Base-by-base conservation (phyloP, 2,329 filamentous ascomycete species). In the Curvularia lunata region DNA sequence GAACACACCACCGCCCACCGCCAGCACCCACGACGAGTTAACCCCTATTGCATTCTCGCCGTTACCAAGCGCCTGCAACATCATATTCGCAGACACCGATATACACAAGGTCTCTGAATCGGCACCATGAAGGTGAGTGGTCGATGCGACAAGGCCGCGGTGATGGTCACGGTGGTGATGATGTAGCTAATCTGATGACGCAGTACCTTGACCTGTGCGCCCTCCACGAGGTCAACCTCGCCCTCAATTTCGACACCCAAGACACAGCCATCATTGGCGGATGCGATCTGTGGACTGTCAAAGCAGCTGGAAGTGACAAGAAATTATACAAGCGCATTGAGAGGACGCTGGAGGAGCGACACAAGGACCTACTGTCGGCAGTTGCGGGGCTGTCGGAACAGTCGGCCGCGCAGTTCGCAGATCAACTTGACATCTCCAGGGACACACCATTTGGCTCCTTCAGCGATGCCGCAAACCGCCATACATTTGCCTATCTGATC, bases 261-360 rank as follows among this genome's bases (percentile, higher is more conserved):
- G 94, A 98, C 75, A 93, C 92, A 74, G 91, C 94, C 67, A 90
- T 99, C 59, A 89, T 92, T 27, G 95, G 95, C 69, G 91, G 91
- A 64, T 98, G 94, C 83, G 95, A 99, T 77, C 85, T 98, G 18
- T 99, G 97, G 82, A 98, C 94, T 9, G 97, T 93, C 25, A 99
- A 99, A 79, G 93, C 95, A 28, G 92, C 94, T 54, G 92, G 93
- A 45, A 89, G 89, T 63, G 95, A 99, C 77, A 97, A 97, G 85
- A 98, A 98, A 75, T 83, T 99, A 8, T 97, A 97, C 83, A 96
- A 93, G 79, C 91, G 89, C 74, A 98, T 99, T 73, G 93, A 97
- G 75, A 88, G 91, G 72, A 92, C 91, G 28, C 86, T 99, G 58
- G 92, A 96, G 77, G 90, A 91, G 37, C 92, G 97, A 77, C 92